Evolutionary conservation across 257 asterid species (phyloP), one percentile per base, ranked within the genome.

Genomic region (Plantago major): DNA sequence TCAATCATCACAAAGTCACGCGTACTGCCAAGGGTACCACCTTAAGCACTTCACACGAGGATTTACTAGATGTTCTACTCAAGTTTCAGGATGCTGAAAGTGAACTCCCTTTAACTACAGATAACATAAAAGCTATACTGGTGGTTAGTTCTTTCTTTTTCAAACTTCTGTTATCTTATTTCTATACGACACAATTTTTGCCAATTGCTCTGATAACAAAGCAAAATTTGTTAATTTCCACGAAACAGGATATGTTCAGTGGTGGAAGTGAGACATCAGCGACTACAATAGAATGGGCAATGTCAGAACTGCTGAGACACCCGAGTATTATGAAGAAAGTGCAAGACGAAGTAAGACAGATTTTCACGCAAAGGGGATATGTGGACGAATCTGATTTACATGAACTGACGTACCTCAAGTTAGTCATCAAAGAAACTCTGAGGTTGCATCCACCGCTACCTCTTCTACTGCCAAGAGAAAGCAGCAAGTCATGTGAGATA

Each of bases 221-320:
- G 46, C 9, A 12, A 43, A 43, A 9, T 12, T 7, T 12, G 1
- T 0, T 9, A 7, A 12, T 1, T 12, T 43, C 46, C 9, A 43
- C 3, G 12, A 10, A 14, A 57, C 73, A 68, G 69, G 72, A 66
- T 18, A 40, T 66, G 28, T 66, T 66, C 56, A 37, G n/a, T 13
- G 68, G 62, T n/a, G 72, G 76, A 22, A 72, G 46, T 42, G 72
- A 66, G 9, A 66, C 72, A 52, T 60, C 69, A 6, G 46, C 72
- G 1, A 54, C 72, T 10, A 40, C 60, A 3, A 37, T 61, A 8
- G 65, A 40, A 9, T 72, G 69, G 76, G 67, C 72, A 3, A 72
- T 72, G 65, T 16, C 72, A 4, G 72, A 71, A 30, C 12, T 71
- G 64, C 28, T 71, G 42, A 66, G 19, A 53, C 9, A 65, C 11